Base-by-base conservation (phyloP, 2,329 filamentous ascomycete genomes). In the Pyrenophora tritici-repentis region DNA sequence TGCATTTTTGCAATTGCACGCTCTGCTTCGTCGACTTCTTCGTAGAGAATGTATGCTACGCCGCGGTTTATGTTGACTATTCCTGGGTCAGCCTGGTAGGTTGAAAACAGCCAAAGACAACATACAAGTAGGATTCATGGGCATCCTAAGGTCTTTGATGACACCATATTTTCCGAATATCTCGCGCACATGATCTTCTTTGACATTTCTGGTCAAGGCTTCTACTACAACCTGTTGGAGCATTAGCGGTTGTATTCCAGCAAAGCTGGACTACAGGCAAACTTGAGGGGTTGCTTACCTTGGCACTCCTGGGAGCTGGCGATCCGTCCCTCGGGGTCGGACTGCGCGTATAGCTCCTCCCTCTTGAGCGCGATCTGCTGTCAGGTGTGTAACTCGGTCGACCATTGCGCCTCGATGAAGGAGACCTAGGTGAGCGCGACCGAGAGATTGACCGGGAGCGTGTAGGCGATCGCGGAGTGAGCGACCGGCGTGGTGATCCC, bases 1-100 rank as follows among this genome's bases (percentile, higher is more conserved):
- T 99, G 94, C 94, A 99, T 97, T 71, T 96, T 90, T 14, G 92
- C 86, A 63, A 97, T 95, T 22, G 94, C 94, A 12, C 86, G 81
- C 75, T 97, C 91, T 18, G 94, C 93, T 58, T 93, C 88, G 42
- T 83, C 80, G 58, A 91, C 84, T 59, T 88, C 81, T 46, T 85
- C 79, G 75, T 88, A 99, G 35, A 96, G 81, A 57, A 97, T 91
- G 73, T 97, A 97, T 26, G 93, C 94, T 22, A 91, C 96, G 39
- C 94, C 93, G 50, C 93, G 87, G 68, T 97, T 97, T 46, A 86
- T 91, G 72, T 89, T 88, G 79, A 89, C 90, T 94, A 65, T 55
- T 33, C 24, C 17, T 29, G 20, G 17, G 20, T 60, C 42, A 58
- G 57, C 36, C 24, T 34, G 20, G 38, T 32, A n/a, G 9, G 20